These are phyloP conservation scores for Comarum palustre DNA, from an alignment of 306 rosid species.

Conservation along the genomic window DNA sequence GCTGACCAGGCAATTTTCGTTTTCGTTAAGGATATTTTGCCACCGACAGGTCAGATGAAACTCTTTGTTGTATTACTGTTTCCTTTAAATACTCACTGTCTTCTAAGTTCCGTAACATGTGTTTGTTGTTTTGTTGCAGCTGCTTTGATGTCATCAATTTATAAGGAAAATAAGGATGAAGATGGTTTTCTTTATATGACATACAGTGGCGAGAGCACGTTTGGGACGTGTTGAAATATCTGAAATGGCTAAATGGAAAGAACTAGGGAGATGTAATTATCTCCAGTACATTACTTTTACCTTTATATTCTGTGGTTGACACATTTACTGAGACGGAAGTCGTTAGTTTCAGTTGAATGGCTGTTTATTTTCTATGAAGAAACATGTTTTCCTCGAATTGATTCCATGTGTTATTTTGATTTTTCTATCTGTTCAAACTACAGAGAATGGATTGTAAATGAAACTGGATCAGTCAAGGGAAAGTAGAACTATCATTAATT, in stretches of 20 bases:
- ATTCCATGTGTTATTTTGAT: background rate
- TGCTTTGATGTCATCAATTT: slow-evolving; percentile 49
- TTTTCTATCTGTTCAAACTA: background rate
- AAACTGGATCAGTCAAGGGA: background rate
- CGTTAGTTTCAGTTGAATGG: background rate
- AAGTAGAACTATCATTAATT: background rate
- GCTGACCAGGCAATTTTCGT: slow-evolving; percentile 60
- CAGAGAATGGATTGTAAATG: background rate
- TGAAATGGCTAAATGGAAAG: background rate
- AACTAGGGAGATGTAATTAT: slow-evolving; percentile 6
- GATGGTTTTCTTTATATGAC: slow-evolving; percentile 65
- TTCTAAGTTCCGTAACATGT: background rate
- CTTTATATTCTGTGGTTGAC: background rate
- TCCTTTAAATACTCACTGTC: background rate
- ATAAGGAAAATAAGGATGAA: slow-evolving; percentile 55
- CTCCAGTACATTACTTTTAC: background rate
- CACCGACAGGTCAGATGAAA: slow-evolving; percentile 45
- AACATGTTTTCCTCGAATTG: background rate
- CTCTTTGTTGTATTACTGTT: background rate
- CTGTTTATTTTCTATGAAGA: background rate
- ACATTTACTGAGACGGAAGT: background rate
- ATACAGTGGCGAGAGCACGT: slow-evolving; percentile 60
- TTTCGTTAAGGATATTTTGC: slow-evolving; percentile 51
- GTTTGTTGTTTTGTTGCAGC: slow-evolving; percentile 35
- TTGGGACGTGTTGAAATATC: slow-evolving; percentile 39